phyloP scores from a whole-genome alignment of 306 rosid genomes.

The Lotus japonicus region DNA sequence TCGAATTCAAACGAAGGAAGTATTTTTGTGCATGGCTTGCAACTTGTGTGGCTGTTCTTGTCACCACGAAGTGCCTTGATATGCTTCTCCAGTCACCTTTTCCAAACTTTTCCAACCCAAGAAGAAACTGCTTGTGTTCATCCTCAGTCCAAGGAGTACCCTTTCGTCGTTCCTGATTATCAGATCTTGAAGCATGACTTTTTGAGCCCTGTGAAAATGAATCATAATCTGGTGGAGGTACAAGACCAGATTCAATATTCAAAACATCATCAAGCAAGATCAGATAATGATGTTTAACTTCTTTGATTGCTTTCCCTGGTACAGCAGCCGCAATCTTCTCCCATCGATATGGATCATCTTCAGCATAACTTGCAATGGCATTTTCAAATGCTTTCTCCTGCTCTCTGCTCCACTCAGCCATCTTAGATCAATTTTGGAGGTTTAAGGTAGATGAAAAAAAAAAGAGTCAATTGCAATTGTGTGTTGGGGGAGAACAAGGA shows the following conservation, averaged over 20 bases:
- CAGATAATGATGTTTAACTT: conserved; percentile 71
- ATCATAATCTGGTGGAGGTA: conserved; percentile 72
- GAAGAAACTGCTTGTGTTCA: conserved; percentile 96
- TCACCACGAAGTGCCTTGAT: conserved; percentile 88
- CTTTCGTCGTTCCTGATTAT: conserved; percentile 93
- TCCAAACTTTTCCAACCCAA: conserved; percentile 89
- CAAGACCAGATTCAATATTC: conserved; percentile 88
- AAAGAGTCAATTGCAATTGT: too few relatives aligned
- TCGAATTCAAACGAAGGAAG: conserved; percentile 90
- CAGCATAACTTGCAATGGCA: conserved; percentile 70
- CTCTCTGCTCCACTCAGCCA: conserved; percentile 82
- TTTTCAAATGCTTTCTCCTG: conserved; percentile 90
- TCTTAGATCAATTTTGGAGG: too few relatives aligned
- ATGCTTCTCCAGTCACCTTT: conserved; percentile 99
- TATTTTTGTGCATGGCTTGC: conserved; percentile 97
- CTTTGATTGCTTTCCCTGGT: conserved; percentile 69
- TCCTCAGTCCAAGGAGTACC: conserved; percentile 99
- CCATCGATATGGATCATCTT: conserved; percentile 75
- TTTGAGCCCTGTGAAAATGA: conserved; percentile 69
- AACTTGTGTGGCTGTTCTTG: conserved; percentile 95
- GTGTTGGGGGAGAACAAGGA: too few relatives aligned
- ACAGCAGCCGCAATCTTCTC: conserved; percentile 79
- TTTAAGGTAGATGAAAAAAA: too few relatives aligned
- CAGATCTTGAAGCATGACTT: too few relatives aligned
- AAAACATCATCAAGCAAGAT: conserved; percentile 73